A percentile compares a stretch with the other conserved stretches of the same genome.
These are phyloP conservation scores for Escovopsis weberi DNA, from an alignment of 2,329 filamentous ascomycete species.

Conservation along the genomic window DNA sequence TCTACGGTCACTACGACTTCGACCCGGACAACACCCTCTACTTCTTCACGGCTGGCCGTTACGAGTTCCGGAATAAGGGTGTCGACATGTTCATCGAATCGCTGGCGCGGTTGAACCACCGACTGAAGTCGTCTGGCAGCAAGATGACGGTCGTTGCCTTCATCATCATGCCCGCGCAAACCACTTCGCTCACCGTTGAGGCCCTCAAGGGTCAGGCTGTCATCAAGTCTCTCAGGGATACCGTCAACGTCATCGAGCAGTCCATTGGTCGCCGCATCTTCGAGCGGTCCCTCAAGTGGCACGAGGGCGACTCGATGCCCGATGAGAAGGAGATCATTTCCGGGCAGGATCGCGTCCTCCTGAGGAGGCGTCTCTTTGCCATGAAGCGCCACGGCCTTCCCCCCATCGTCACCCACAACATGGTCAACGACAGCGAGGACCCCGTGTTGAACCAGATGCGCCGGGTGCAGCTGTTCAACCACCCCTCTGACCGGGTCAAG, in stretches of 20 bases:
- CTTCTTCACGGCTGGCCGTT: constrained; percentile 92
- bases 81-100: constrained; percentile 99
- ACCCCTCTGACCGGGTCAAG: constrained; percentile 89
- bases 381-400: constrained; percentile 89
- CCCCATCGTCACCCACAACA: constrained; percentile 97
- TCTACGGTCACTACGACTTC: constrained; percentile 97
- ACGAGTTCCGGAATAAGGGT: constrained; percentile 97
- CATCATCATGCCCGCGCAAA: constrained; percentile 97
- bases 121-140: constrained; percentile 69
- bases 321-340: constrained; percentile 96
- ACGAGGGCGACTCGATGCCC: constrained; percentile 82
- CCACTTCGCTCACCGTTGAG: constrained; percentile 85
- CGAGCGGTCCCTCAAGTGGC: constrained; percentile 88
- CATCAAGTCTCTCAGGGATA: constrained; percentile 90
- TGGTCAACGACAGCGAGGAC: constrained; percentile 87
- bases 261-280: constrained; percentile 90
- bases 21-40: constrained; percentile 94
- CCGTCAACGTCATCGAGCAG: constrained; percentile 80
- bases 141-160: constrained; percentile 94
- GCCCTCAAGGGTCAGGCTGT: constrained; percentile 93
- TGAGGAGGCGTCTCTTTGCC: constrained; percentile 82
- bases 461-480: constrained; percentile 92
- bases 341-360: constrained; percentile 78
- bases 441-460: constrained; percentile 93
- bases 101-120: constrained; percentile 83